These are phyloP conservation scores for Naganishia kalamii DNA, from an alignment of 768 basidiomycete genomes.

Conservation along the genomic window DNA sequence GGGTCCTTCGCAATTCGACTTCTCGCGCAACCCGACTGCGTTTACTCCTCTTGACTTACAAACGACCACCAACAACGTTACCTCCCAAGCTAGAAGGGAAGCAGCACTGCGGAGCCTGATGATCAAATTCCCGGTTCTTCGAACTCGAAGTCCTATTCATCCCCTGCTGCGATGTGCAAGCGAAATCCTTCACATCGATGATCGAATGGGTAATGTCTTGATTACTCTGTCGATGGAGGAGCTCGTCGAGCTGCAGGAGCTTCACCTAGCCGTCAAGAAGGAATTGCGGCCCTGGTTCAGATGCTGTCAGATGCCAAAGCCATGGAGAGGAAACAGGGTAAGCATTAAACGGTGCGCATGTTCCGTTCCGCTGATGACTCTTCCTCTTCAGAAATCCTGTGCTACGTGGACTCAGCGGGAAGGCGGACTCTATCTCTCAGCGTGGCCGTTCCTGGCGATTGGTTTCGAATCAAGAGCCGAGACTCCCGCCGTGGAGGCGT, in stretches of 20 bases:
- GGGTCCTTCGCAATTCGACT: no score
- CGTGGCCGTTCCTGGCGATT: background rate
- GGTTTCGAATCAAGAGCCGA: no score
- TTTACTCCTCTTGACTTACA: no score
- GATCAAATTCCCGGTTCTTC: no score
- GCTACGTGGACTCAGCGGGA: background rate
- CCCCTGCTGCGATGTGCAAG: background rate
- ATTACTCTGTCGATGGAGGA: background rate
- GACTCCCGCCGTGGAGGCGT: no score
- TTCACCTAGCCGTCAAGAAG: background rate
- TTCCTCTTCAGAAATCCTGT: background rate
- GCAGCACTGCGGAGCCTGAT: no score
- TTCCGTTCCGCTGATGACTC: background rate
- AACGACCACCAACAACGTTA: no score
- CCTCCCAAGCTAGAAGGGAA: no score
- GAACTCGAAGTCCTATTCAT: no score
- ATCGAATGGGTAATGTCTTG: background rate
- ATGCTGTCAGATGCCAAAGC: background rate
- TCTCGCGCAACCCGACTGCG: no score
- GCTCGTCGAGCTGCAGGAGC: background rate
- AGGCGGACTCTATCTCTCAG: background rate
- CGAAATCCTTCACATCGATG: background rate
- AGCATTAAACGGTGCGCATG: background rate
- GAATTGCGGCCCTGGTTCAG: background rate
- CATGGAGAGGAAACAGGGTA: background rate